Evolutionary conservation across 1,284 basidiomycete species (phyloP).

Genomic region (Marasmius fiardii): DNA sequence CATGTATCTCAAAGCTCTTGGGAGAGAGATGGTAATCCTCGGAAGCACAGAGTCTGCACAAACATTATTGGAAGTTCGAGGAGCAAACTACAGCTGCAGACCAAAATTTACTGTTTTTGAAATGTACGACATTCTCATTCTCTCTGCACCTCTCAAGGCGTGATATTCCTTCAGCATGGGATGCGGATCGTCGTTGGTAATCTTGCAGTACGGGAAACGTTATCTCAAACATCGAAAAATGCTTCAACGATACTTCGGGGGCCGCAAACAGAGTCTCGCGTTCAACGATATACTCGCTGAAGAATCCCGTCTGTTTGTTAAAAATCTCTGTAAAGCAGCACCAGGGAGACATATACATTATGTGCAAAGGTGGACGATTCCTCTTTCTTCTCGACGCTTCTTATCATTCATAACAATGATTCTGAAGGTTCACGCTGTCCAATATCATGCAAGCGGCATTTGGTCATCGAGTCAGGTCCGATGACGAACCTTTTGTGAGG

Average conservation of each 20-base stretch:
- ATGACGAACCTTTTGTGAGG: slow-evolving; percentile 19
- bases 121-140: slow-evolving; percentile 1
- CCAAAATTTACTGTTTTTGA: slow-evolving; percentile 24
- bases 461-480: slow-evolving; percentile 21
- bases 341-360: slow-evolving; percentile 8
- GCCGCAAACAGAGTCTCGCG: slow-evolving; percentile 8
- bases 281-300: slow-evolving; percentile 15
- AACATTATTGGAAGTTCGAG: slow-evolving; percentile 31
- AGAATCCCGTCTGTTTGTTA: slow-evolving; percentile 18
- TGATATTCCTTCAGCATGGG: not conserved
- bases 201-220: slow-evolving; percentile 5
- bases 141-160: not conserved
- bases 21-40: slow-evolving; percentile 23
- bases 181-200: not conserved
- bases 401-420: not conserved
- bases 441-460: slow-evolving; percentile 20
- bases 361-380: slow-evolving; percentile 15
- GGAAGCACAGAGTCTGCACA: slow-evolving; percentile 27
- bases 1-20: not conserved
- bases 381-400: too few species aligned
- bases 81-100: slow-evolving; percentile 28
- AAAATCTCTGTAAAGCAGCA: slow-evolving; percentile 11
- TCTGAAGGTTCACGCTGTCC: slow-evolving; percentile 21
- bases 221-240: slow-evolving; percentile 18
- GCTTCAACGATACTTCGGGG: slow-evolving; percentile 16